Evolutionary conservation across 2,329 filamentous ascomycete species (phyloP).

Genomic region (Fusarium sambucinum): DNA sequence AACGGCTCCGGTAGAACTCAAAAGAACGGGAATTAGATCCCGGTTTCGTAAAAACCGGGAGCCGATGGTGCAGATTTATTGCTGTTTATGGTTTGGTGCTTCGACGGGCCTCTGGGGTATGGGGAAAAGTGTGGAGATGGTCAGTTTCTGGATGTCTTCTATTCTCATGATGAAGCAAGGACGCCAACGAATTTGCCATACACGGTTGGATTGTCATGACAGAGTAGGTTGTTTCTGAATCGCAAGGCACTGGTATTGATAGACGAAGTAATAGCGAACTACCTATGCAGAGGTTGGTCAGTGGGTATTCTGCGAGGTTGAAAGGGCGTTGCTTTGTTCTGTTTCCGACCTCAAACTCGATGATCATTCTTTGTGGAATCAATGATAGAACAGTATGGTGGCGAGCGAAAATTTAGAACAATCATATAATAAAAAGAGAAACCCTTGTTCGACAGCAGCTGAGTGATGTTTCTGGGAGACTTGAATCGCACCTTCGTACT

Average conservation of each 20-base stretch:
- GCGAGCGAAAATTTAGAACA: not conserved
- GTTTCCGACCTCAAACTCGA: not conserved
- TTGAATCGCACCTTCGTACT: not conserved
- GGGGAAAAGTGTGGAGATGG: slow-evolving; percentile 34
- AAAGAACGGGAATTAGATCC: slow-evolving; percentile 18
- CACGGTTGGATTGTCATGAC: not conserved
- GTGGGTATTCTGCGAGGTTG: not conserved
- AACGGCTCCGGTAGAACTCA: slow-evolving; percentile 14
- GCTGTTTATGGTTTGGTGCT: slow-evolving; percentile 24
- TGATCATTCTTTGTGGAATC: not conserved
- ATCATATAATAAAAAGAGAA: not conserved
- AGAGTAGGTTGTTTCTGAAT: not conserved
- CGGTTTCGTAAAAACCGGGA: slow-evolving; percentile 44
- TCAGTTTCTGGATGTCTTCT: not conserved
- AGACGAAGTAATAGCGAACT: not conserved
- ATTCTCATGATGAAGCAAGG: slow-evolving; percentile 17
- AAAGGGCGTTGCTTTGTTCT: not conserved
- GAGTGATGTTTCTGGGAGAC: not conserved
- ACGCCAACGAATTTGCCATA: not conserved
- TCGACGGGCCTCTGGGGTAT: slow-evolving; percentile 11
- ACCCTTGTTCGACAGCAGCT: not conserved
- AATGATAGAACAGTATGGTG: not conserved
- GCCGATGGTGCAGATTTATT: slow-evolving; percentile 26
- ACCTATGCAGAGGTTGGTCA: not conserved
- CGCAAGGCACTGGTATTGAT: not conserved